phyloP scores from a whole-genome alignment of 495 filamentous ascomycete species.

The Aspergillus cristatus region DNA sequence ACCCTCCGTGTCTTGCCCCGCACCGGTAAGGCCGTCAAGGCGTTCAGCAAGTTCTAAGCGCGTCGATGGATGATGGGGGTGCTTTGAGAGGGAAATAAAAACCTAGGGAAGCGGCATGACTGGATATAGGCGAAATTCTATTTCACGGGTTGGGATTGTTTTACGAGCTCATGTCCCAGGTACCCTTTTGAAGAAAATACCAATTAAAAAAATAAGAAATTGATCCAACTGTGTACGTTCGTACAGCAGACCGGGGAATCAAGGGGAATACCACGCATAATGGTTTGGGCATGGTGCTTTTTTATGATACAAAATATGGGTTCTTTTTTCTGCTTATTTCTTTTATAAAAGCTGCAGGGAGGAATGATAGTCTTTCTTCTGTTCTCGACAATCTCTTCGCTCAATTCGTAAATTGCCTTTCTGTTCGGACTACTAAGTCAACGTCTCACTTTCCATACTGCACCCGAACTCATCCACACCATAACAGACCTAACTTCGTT shows the following conservation, averaged over 20 bases:
- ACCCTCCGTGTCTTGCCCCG: slow-evolving; percentile 92
- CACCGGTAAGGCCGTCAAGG: slow-evolving; percentile 94
- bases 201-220: slow-evolving; percentile 42
- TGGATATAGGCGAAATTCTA: slow-evolving; percentile 34
- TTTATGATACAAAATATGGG: slow-evolving; percentile 11
- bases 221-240: slow-evolving; percentile 21
- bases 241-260: slow-evolving; percentile 16
- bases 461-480: too few species aligned
- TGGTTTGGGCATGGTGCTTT: slow-evolving; percentile 8
- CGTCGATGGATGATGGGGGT: slow-evolving; percentile 22
- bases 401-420: too few species aligned
- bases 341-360: not conserved
- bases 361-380: too few species aligned
- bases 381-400: too few species aligned
- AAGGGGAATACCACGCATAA: slow-evolving; percentile 4
- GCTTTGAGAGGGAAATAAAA: slow-evolving; percentile 25
- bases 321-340: slow-evolving; percentile 6
- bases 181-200: slow-evolving; percentile 40
- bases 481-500: too few species aligned
- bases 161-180: slow-evolving; percentile 42
- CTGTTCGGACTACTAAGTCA: too few species aligned
- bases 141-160: slow-evolving; percentile 39
- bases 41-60: slow-evolving; percentile 92
- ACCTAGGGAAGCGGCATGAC: slow-evolving; percentile 38
- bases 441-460: too few species aligned